These are phyloP conservation scores for Aspergillus tanneri DNA, from an alignment of 2,329 filamentous ascomycete species.

Conservation along the genomic window DNA sequence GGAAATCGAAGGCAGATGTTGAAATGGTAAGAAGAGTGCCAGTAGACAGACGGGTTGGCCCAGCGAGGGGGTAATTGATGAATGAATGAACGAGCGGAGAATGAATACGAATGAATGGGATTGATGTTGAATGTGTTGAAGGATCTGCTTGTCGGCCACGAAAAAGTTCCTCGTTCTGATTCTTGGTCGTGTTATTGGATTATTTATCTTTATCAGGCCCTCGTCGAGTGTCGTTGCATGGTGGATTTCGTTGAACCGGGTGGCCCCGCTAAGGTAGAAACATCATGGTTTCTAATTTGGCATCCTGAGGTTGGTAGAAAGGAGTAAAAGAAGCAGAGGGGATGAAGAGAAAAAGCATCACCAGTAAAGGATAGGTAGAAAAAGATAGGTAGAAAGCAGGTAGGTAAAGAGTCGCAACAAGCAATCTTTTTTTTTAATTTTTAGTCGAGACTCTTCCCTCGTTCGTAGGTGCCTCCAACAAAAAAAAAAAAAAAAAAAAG, in stretches of 20 bases:
- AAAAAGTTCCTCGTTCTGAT: neutral
- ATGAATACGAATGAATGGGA: neutral
- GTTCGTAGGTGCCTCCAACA: neutral
- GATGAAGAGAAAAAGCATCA: conserved; percentile 5
- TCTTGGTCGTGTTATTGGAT: neutral
- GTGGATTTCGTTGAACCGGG: conserved; percentile 3
- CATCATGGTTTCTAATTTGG: neutral
- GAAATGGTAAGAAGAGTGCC: neutral
- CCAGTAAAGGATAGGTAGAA: conserved; percentile 4
- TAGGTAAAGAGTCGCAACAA: conserved; percentile 2
- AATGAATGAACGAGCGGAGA: neutral
- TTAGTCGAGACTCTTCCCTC: neutral
- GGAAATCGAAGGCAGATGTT: neutral
- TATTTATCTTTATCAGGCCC: neutral
- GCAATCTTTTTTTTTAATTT: neutral
- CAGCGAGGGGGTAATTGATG: neutral
- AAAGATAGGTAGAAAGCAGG: conserved; percentile 2
- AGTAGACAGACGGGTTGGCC: neutral
- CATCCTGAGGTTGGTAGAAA: conserved; percentile 7
- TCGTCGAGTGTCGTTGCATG: neutral
- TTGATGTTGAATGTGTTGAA: neutral
- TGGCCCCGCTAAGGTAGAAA: conserved; percentile 1
- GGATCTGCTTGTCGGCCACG: neutral
- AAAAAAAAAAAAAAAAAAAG: neutral
- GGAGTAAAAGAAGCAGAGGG: conserved; percentile 4